Base-by-base conservation (phyloP, 2,329 filamentous ascomycete genomes). In the Colletotrichum limetticola region DNA sequence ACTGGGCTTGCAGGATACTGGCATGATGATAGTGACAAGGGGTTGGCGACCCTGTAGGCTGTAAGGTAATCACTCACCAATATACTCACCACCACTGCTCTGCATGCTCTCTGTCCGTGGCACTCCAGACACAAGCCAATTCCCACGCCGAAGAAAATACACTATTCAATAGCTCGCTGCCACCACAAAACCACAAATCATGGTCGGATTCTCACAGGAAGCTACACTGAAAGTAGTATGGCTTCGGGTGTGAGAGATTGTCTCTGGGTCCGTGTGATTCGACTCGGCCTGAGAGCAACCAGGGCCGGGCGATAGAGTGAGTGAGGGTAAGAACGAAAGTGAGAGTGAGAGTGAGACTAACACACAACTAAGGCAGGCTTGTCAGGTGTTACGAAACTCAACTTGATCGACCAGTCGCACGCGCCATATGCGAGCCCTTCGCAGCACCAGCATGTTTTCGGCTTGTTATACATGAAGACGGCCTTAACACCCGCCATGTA, bases 381-480 rank as follows among this genome's bases (percentile, higher is more conserved):
- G 65, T 68, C 53, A 68, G 69, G 64, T 71, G 65, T 68, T 68
- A 58, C 58, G 32, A 55, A 37, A 64, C 49, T 30, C 49, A 35
- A 63, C 28, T 58, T 52, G 60, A 46, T 62, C 37, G 19, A 26
- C 42, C 24, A 52, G 59, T 32, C 24, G 37, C 26, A 32, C 16
- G 9, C 42, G 28, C 28, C 22, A 42, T 16, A 49, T 26, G 35
- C 46, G 53, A 59, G 58, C 49, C 35, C 58, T 58, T 59, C 42
- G 65, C 58, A 53, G 66, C 53, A 46, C 59, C 69, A 69, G 66
- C 37, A 46, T 63, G 65, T 59, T 72, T 68, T 64, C 65, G 69
- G 58, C 37, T 58, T 62, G 52, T 49, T 62, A 35, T 63, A 58
- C 55, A 72, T 53, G 49, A 57, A 49, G 56, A 61, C 49, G 22